Evolutionary conservation across 2,329 filamentous ascomycete genomes (phyloP), one percentile per base, ranked within the genome.

Genomic region (Cryphonectria japonica): DNA sequence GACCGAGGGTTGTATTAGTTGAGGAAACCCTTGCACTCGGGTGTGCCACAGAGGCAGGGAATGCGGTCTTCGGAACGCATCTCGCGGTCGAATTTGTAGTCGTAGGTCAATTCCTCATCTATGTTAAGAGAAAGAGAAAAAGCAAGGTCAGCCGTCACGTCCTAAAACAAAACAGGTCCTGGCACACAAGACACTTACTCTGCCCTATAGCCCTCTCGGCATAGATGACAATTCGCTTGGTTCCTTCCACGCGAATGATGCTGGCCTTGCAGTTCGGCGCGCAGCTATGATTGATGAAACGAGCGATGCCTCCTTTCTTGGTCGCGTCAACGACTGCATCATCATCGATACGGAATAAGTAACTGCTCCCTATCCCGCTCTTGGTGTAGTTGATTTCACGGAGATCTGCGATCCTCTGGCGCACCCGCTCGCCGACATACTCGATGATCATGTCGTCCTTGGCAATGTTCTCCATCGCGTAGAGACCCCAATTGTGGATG

Each of bases 381-480:
- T 96, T 95, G 74, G 97, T 89, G 80, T 99, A 99, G 72, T 92
- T 90, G 75, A 91, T 89, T 83, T 99, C 96, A 70, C 96, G 92
- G 79, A 98, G 90, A 81, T 99, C 96, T n/a, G 96, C 95, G 72
- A 99, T 96, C 78, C 97, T 94, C 82, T 99, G 96, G 70, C 96
- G 90, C 52, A 99, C 94, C 81, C 97, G 96, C 83, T 99, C 96
- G 72, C 96, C 96, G 14, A 99, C 96, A 79, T 99, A 99, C 83
- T 99, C 96, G 78, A 99, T 99, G 79, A 99, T 99, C 94, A 99
- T 98, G 82, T 99, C 96, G 80, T 97, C 97, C 80, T 95, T 94
- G 72, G 92, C 89, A 74, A 99, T 99, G 78, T 97, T 96, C 82
- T 99, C 96, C 86, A 98, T 95, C 3, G 96, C 95, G 79, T 99